Percentiles rank a stretch among this genome's conserved stretches.
These are phyloP conservation scores for Hypoxylon rickii DNA, from an alignment of 495 filamentous ascomycete species.

Conservation along the genomic window DNA sequence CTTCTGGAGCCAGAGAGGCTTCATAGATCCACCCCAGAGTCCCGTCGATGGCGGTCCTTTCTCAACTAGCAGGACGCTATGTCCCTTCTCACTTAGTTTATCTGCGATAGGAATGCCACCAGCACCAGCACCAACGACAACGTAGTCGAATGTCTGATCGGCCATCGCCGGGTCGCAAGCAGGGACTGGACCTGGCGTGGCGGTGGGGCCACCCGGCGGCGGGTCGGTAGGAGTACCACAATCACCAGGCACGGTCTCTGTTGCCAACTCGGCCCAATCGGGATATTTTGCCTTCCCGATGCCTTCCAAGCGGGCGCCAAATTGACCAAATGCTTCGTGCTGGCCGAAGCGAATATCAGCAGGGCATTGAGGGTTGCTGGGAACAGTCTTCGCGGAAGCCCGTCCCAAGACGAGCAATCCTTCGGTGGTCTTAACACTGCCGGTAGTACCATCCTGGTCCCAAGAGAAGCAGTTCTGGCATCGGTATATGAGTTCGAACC, in stretches of 20 bases:
- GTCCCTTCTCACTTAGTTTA: slow-evolving; percentile 71
- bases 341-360: slow-evolving; percentile 42
- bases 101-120: slow-evolving; percentile 70
- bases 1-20: slow-evolving; percentile 68
- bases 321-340: slow-evolving; percentile 51
- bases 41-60: slow-evolving; percentile 66
- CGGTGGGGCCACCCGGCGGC: slow-evolving; percentile 24
- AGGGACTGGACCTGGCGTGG: slow-evolving; percentile 27
- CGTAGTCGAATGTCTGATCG: slow-evolving; percentile 64
- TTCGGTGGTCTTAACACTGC: slow-evolving; percentile 41
- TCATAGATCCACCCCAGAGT: slow-evolving; percentile 60
- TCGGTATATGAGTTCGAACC: slow-evolving; percentile 64
- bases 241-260: slow-evolving; percentile 40
- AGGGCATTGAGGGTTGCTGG: slow-evolving; percentile 42
- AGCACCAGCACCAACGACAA: slow-evolving; percentile 68
- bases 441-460: slow-evolving; percentile 54
- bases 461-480: slow-evolving; percentile 68
- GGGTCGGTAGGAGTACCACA: slow-evolving; percentile 38
- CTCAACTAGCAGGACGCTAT: slow-evolving; percentile 83
- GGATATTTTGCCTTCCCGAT: slow-evolving; percentile 53
- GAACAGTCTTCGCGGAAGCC: slow-evolving; percentile 42
- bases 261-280: slow-evolving; percentile 53
- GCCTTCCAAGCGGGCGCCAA: slow-evolving; percentile 45
- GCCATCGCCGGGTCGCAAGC: slow-evolving; percentile 47
- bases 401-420: slow-evolving; percentile 52